These are phyloP conservation scores for Halophytophthora batemanensis DNA, from an alignment of 352 stramenopile genomes.

Conservation along the genomic window DNA sequence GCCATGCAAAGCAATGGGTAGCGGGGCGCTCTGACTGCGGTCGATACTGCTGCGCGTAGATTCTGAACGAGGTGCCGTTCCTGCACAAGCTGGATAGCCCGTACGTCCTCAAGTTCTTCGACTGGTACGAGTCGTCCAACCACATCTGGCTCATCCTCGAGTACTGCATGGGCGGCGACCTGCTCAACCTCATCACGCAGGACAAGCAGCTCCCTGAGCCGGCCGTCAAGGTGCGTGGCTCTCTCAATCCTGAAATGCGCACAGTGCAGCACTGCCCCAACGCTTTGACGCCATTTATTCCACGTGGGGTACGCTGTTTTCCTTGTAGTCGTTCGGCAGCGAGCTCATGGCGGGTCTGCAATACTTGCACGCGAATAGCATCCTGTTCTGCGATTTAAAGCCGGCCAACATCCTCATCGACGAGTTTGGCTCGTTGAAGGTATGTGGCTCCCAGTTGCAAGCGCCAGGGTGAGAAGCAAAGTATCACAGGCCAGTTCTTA, in stretches of 20 bases:
- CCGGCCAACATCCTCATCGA: slow-evolving; percentile 91
- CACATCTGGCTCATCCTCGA: slow-evolving; percentile 95
- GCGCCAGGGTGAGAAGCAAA: neutral
- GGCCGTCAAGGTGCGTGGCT: slow-evolving; percentile 54
- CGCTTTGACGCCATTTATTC: neutral
- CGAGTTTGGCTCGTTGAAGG: slow-evolving; percentile 91
- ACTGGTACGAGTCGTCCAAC: slow-evolving; percentile 95
- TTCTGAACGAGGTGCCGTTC: slow-evolving; percentile 86
- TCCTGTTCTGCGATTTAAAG: slow-evolving; percentile 91
- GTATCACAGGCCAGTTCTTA: neutral
- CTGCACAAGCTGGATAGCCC: slow-evolving; percentile 84
- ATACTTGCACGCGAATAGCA: slow-evolving; percentile 86
- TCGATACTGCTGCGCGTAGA: slow-evolving; percentile 29
- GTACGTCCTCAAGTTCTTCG: slow-evolving; percentile 91
- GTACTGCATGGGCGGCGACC: slow-evolving; percentile 90
- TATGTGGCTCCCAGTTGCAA: slow-evolving; percentile 2
- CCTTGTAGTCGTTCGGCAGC: slow-evolving; percentile 54
- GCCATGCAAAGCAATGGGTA: neutral
- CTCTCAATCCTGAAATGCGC: neutral
- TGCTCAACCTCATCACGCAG: slow-evolving; percentile 90
- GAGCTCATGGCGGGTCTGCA: slow-evolving; percentile 80
- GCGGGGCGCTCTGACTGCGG: slow-evolving; percentile 2
- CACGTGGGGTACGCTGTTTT: neutral
- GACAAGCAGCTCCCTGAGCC: slow-evolving; percentile 80
- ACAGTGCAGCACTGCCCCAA: neutral